These are phyloP conservation scores for Conringia planisiliqua DNA, from an alignment of 345 rosid genomes.

Conservation along the genomic window DNA sequence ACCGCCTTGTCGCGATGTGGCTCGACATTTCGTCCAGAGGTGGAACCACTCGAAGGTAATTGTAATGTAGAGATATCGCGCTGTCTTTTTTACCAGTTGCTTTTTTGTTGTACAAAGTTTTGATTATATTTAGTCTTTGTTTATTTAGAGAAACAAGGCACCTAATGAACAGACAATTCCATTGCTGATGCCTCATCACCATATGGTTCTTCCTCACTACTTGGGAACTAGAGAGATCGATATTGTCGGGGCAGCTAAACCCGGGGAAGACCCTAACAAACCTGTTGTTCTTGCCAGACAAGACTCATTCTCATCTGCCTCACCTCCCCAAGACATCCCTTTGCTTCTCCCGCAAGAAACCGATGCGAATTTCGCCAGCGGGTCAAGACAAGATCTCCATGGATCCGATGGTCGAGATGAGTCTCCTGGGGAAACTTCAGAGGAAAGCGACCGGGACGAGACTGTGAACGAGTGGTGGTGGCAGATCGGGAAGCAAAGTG, in stretches of 20 bases:
- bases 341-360: conserved; percentile 87
- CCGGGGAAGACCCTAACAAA: conserved; percentile 35
- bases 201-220: conserved; percentile 97
- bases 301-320: conserved; percentile 47
- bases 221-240: conserved; percentile 67
- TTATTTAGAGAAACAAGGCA: conserved; percentile 79
- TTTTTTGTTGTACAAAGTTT: background rate
- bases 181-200: conserved; percentile 86
- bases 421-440: conserved; percentile 32
- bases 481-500: conserved; percentile 53
- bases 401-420: conserved; percentile 27
- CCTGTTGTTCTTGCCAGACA: conserved; percentile 36
- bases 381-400: conserved; percentile 26
- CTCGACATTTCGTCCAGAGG: conserved; percentile 89
- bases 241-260: conserved; percentile 31
- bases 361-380: conserved; percentile 19
- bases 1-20: conserved; percentile 87
- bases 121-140: conserved; percentile 6
- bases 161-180: conserved; percentile 79
- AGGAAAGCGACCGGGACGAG: conserved; percentile 32
- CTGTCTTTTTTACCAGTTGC: background rate
- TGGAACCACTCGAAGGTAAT: conserved; percentile 98
- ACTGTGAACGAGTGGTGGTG: conserved; percentile 26
- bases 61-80: background rate
- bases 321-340: conserved; percentile 71